Conservation (phyloP, 2,329 filamentous ascomycete species). For the Piedraia hortae region DNA sequence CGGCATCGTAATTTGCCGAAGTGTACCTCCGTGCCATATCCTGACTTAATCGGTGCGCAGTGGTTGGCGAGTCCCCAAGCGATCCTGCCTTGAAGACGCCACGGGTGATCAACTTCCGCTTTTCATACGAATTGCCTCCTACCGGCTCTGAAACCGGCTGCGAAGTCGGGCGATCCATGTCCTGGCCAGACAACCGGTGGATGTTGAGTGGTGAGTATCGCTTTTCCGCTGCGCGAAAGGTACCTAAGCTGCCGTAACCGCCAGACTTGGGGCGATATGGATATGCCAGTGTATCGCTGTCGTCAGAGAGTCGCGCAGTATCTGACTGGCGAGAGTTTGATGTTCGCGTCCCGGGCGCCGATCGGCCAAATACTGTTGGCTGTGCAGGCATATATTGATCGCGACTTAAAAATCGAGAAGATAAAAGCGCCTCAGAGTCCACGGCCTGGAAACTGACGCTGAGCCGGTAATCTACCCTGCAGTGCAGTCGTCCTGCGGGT, state of each 20-base stretch:
- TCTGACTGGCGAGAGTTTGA: no score
- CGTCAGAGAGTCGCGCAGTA: no score
- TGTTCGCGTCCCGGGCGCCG: constrained; percentile 17
- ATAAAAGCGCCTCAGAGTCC: constrained; percentile 68
- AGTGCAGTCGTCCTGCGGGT: constrained; percentile 57
- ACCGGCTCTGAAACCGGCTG: no score
- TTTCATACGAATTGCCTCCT: constrained; percentile 37
- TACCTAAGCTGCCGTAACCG: constrained; percentile 11
- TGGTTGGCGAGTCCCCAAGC: constrained; percentile 20
- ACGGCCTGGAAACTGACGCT: constrained; percentile 81
- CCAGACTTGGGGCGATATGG: constrained; percentile 6
- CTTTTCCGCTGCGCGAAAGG: constrained; percentile 9
- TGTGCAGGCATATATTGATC: constrained; percentile 28
- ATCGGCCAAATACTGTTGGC: constrained; percentile 5
- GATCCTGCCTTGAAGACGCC: constrained; percentile 88
- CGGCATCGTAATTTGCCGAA: no score
- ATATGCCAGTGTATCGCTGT: constrained; percentile 3
- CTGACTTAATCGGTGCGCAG: no score
- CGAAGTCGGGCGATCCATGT: constrained; percentile 5
- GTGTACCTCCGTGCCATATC: no score
- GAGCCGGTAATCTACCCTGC: constrained; percentile 58
- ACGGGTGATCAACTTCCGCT: constrained; percentile 11
- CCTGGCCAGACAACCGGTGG: constrained; percentile 3
- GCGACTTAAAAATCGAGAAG: constrained; percentile 75
- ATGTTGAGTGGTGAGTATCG: constrained; percentile 9